Base-by-base conservation (phyloP, 805 yeast genomes). In the Suhomyces sp. region DNA sequence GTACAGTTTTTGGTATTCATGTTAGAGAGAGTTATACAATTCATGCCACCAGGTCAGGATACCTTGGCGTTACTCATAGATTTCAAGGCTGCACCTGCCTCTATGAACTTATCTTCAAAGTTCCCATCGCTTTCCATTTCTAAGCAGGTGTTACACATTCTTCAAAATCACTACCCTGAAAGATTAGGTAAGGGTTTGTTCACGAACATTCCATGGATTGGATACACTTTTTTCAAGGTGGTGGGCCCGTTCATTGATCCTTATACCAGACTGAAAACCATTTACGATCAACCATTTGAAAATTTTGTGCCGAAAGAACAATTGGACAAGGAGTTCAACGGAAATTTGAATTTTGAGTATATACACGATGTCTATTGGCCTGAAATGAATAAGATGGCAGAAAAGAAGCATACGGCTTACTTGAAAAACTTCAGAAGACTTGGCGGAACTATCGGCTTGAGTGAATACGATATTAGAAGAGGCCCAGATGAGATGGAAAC, bases 21-120 rank as follows among this genome's bases (percentile, higher is more conserved):
- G 88, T 71, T 93, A 35, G 99, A 93, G 61, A 74, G 90, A 40
- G 95, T 85, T 27, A 90, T 91, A 38, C 95, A 88, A 59, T 86
- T 77, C 60, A 91, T 93, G 97, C 96, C 97, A 1, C 74, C 88
- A 0, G 98, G 98, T 15, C 98, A 93, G 63, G 98, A 91, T 55
- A 83, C 95, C 9, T 68, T 93, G 35, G 96, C 98, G 1, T 65
- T 93, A 35, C 68, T 95, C 44, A 91, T 93, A 46, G 98, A 93
- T 61, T 91, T 93, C 64, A 87, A 91, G 60, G 81, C 85, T 13
- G 80, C 87, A 40, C 83, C 86, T 37, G 72, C 67, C 3, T 57
- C 53, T 24, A 47, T 63, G 54, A 65, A 58, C 12, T 52, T 63
- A 16, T 60, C 65, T 5, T 46, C 72, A 8, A 72, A 56, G 53